A percentile compares a stretch with the other conserved stretches of the same genome.
phyloP scores from a whole-genome alignment of 2,329 filamentous ascomycete species.

The Epichloe coenophiala region DNA sequence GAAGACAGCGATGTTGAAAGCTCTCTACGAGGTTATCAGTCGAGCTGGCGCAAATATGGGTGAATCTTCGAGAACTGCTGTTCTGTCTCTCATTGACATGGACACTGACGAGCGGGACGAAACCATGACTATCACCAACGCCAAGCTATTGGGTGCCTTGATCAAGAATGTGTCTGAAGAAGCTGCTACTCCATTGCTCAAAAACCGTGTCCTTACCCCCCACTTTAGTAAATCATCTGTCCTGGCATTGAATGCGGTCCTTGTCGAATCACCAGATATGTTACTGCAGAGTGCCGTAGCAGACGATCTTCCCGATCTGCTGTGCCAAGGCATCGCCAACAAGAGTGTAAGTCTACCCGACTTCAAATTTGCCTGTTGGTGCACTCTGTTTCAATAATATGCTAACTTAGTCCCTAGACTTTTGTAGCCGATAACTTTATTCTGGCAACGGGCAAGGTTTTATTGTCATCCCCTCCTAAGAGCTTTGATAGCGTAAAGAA shows the following conservation, averaged over 20 bases:
- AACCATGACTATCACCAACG: slow-evolving; percentile 77
- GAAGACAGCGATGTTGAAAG: slow-evolving; percentile 91
- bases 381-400: background rate
- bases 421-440: slow-evolving; percentile 81
- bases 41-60: slow-evolving; percentile 94
- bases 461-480: slow-evolving; percentile 56
- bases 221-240: slow-evolving; percentile 68
- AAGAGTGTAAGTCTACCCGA: slow-evolving; percentile 47
- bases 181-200: slow-evolving; percentile 43
- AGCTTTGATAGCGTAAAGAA: slow-evolving; percentile 65
- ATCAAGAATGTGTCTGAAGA: slow-evolving; percentile 74
- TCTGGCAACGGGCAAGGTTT: slow-evolving; percentile 79
- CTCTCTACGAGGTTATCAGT: slow-evolving; percentile 88
- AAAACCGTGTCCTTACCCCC: slow-evolving; percentile 64
- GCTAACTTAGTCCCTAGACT: slow-evolving; percentile 32
- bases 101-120: slow-evolving; percentile 64
- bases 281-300: slow-evolving; percentile 52
- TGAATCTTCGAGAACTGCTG: slow-evolving; percentile 73
- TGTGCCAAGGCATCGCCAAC: slow-evolving; percentile 66
- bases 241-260: slow-evolving; percentile 75
- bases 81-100: slow-evolving; percentile 77
- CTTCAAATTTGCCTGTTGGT: slow-evolving; percentile 7
- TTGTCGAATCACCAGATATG: slow-evolving; percentile 63
- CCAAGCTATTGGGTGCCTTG: slow-evolving; percentile 76
- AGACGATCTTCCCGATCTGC: slow-evolving; percentile 61